These are phyloP conservation scores for Emmonsiellopsis sp. DNA, from an alignment of 2,329 filamentous ascomycete species.

Conservation along the genomic window DNA sequence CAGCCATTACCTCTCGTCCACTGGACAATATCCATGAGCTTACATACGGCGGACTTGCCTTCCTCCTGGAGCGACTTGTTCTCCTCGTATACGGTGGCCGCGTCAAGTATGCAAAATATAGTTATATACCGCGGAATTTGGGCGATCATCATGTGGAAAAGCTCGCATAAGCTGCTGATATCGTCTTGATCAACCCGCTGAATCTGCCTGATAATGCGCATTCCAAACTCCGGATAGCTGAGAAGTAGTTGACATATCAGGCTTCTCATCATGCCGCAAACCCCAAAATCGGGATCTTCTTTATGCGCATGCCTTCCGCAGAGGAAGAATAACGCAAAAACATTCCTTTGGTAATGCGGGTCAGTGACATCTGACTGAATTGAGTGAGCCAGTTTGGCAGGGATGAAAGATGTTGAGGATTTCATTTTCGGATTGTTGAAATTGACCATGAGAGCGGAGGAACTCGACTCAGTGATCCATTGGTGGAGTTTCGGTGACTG, in stretches of 20 bases:
- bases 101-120: slow-evolving; percentile 1
- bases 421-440: neutral
- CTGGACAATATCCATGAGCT: slow-evolving; percentile 1
- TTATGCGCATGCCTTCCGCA: neutral
- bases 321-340: neutral
- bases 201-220: neutral
- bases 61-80: neutral
- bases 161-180: neutral
- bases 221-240: neutral
- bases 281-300: neutral
- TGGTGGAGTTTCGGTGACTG: slow-evolving; percentile 1
- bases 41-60: neutral
- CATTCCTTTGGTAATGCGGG: slow-evolving; percentile 1
- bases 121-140: neutral
- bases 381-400: neutral
- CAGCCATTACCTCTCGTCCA: slow-evolving; percentile 1
- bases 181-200: neutral
- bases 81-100: neutral
- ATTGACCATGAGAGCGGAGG: slow-evolving; percentile 1
- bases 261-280: neutral
- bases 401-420: neutral
- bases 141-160: slow-evolving; percentile 3
- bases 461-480: neutral
- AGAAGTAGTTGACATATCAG: neutral
- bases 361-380: neutral